Base-by-base conservation (phyloP, 2,329 filamentous ascomycete species). In the Venturia aucupariae region DNA sequence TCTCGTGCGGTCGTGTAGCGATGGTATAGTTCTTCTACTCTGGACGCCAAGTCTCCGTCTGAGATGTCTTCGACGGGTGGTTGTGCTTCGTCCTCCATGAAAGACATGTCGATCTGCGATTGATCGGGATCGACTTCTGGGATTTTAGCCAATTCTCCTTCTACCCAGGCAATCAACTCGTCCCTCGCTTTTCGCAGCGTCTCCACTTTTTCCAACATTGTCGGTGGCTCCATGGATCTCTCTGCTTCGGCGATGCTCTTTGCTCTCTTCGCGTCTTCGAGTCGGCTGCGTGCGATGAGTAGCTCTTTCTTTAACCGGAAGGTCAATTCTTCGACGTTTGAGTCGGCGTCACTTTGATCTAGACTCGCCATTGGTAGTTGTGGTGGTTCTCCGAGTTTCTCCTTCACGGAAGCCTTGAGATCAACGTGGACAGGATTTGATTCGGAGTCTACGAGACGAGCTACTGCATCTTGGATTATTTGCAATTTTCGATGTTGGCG, bases 111-210 rank as follows among this genome's bases (percentile, higher is more conserved):
- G 19, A 44, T 22, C 10, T 11, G 70, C 69, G 65, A 74, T 70
- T 73, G 71, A 1, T 72, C 68, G 2, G 70, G 72, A 27, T 75
- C 73, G 10, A 60, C 66, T 66, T 76, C 75, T 42, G 72, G 71
- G 66, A 77, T 68, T 67, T 76, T 78, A 22, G 77, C 73, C 57
- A 83, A 68, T 54, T 80, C 79, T 48, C 76, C 75, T 68, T 83
- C 80, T 7, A 82, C 75, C 81, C 81, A 83, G 55, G 76, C 73
- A 5, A 82, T 75, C 54, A 83, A 71, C 65, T 81, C 79, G 65
- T 81, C 75, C 55, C 80, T 75, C 15, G 79, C 80, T 44, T 72
- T 71, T 61, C 78, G 73, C 32, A 83, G 70, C 4, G 78, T 79
- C 60, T 68, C 66, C 0, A 76, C 71, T 67, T 38, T 75, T 59